Percentiles rank a stretch among this genome's conserved stretches.
phyloP scores from a whole-genome alignment of 805 yeast species.

The Metschnikowia cerradonensis region DNA sequence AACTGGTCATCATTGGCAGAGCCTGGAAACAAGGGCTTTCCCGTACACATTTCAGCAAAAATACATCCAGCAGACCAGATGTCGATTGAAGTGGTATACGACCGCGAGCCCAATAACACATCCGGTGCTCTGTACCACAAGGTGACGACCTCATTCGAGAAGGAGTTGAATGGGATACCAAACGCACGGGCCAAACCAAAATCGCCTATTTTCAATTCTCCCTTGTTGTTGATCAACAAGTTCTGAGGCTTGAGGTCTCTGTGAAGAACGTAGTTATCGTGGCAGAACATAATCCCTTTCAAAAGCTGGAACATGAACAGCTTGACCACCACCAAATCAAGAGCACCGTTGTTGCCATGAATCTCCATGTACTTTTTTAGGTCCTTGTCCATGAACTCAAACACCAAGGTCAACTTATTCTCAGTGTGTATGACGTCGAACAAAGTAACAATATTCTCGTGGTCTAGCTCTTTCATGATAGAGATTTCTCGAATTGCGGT shows the following conservation, averaged over 20 bases:
- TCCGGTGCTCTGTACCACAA: constrained; percentile 98
- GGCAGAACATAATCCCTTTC: constrained; percentile 84
- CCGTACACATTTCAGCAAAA: constrained; percentile 97
- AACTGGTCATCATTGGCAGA: constrained; percentile 94
- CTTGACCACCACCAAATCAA: constrained; percentile 70
- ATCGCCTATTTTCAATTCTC: constrained; percentile 91
- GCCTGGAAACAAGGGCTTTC: constrained; percentile 95
- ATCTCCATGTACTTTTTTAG: constrained; percentile 92
- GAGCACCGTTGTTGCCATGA: constrained; percentile 71
- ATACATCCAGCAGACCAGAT: constrained; percentile 99
- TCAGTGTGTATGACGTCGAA: constrained; percentile 97
- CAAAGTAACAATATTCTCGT: constrained; percentile 85
- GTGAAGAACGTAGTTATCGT: constrained; percentile 78
- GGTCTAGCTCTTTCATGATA: constrained; percentile 88
- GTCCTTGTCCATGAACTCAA: constrained; percentile 91
- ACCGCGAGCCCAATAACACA: constrained; percentile 89
- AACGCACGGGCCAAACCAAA: constrained; percentile 96
- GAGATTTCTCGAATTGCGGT: constrained; percentile 97
- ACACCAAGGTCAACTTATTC: constrained; percentile 88
- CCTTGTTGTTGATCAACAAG: constrained; percentile 80
- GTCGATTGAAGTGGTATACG: constrained; percentile 94
- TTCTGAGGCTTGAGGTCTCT: constrained; percentile 94
- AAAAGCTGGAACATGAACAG: constrained; percentile 92
- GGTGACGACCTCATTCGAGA: constrained; percentile 95
- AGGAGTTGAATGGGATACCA: constrained; percentile 96